A percentile compares a stretch with the other conserved stretches of the same genome.
Conservation (phyloP, 1,284 basidiomycete genomes). For the Trichosporon sp. region DNA sequence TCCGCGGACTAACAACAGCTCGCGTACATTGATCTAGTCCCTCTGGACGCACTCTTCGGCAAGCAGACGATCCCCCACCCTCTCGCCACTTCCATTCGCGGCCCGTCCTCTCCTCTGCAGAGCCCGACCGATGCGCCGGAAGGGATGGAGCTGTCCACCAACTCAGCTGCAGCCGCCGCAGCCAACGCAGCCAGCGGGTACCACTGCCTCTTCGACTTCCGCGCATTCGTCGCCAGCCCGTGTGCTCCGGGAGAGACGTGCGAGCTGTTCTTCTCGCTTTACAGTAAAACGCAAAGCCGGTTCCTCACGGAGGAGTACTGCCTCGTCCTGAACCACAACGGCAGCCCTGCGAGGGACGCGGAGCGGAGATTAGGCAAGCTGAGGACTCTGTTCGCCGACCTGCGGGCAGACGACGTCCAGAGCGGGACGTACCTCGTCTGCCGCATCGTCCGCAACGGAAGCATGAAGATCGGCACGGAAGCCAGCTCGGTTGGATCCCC, state of each 20-base stretch:
- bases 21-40: conserved; percentile 67
- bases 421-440: conserved; percentile 83
- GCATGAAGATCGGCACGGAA: conserved; percentile 67
- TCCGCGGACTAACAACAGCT: conserved; percentile 45
- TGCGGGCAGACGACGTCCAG: conserved; percentile 77
- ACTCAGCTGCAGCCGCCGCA: not conserved
- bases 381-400: conserved; percentile 82
- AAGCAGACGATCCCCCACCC: conserved; percentile 17
- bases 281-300: conserved; percentile 70
- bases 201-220: conserved; percentile 82
- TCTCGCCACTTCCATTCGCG: conserved; percentile 12
- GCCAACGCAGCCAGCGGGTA: conserved; percentile 53
- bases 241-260: conserved; percentile 85
- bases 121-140: not conserved
- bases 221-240: conserved; percentile 83
- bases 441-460: conserved; percentile 81
- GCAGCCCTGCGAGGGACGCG: conserved; percentile 72
- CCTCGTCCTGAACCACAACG: conserved; percentile 83
- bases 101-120: not conserved
- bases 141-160: not conserved
- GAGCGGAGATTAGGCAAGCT: conserved; percentile 54
- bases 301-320: conserved; percentile 95
- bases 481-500: conserved; percentile 49
- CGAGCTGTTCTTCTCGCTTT: conserved; percentile 91
- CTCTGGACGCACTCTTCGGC: conserved; percentile 44